These are phyloP conservation scores for Avena insularis DNA, from an alignment of 176 grass and related monocot genomes.

Conservation along the genomic window DNA sequence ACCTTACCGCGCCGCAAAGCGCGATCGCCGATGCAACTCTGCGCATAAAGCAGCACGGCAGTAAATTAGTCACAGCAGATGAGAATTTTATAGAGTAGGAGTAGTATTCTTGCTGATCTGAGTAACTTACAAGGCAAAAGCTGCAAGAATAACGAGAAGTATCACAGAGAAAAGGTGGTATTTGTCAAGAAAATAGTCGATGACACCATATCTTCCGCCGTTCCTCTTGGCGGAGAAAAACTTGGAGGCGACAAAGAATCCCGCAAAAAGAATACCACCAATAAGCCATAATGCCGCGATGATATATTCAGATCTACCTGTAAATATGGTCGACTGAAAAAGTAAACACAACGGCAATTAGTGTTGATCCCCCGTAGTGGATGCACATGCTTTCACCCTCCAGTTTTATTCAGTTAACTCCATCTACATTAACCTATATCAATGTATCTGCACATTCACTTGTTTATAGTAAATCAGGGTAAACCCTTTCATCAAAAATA, in stretches of 20 bases:
- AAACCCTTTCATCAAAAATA: too few relatives aligned
- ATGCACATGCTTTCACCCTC: neutral
- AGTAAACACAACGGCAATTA: constrained; percentile 45
- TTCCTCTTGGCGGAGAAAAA: constrained; percentile 56
- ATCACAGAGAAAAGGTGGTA: constrained; percentile 49
- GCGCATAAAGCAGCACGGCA: constrained; percentile 11
- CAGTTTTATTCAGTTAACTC: neutral
- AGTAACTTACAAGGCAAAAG: constrained; percentile 72
- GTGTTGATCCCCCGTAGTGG: neutral
- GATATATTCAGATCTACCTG: constrained; percentile 82
- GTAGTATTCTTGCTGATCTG: neutral
- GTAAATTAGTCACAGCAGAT: neutral
- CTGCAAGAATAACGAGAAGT: constrained; percentile 60
- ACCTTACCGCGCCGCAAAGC: constrained; percentile 50
- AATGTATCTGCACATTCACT: neutral
- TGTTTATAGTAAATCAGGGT: too few relatives aligned
- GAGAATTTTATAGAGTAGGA: neutral
- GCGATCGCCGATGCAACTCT: constrained; percentile 72
- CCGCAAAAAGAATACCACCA: constrained; percentile 47
- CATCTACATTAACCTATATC: neutral
- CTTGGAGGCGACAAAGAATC: constrained; percentile 32
- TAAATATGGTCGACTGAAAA: constrained; percentile 93
- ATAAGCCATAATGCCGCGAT: constrained; percentile 77
- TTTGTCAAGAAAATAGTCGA: constrained; percentile 48
- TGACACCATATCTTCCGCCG: constrained; percentile 29